Evolutionary conservation across 768 basidiomycete genomes (phyloP).

Genomic region (Leccinellum luteum): DNA sequence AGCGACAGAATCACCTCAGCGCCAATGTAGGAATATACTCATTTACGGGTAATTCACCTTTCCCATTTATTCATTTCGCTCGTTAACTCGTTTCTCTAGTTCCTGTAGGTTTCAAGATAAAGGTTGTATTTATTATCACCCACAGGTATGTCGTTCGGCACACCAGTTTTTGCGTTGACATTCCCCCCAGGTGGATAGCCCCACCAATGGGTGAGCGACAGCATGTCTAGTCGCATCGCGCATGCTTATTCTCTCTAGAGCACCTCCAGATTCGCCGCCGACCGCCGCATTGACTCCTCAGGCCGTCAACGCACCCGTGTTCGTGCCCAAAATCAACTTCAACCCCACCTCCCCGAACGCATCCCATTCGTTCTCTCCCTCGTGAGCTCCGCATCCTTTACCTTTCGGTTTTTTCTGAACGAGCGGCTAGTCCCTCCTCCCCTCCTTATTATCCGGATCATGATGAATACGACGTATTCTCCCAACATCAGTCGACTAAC

Average conservation of each 20-base stretch:
- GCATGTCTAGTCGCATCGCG: neutral
- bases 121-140: conserved; percentile 83
- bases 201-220: conserved; percentile 27
- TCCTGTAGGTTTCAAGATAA: conserved; percentile 85
- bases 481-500: conserved; percentile 7
- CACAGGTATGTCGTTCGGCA: conserved; percentile 45
- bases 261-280: conserved; percentile 44
- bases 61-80: neutral
- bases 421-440: conserved; percentile 23
- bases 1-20: conserved; percentile 59
- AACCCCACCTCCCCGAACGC: conserved; percentile 28
- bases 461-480: conserved; percentile 40
- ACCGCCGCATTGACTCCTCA: conserved; percentile 50
- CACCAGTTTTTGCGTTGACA: conserved; percentile 12
- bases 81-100: conserved; percentile 36
- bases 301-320: conserved; percentile 81
- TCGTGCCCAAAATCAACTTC: conserved; percentile 70
- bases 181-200: conserved; percentile 17
- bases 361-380: conserved; percentile 31
- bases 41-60: conserved; percentile 72
- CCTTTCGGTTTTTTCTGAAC: conserved; percentile 7
- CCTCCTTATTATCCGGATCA: conserved; percentile 30
- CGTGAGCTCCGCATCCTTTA: conserved; percentile 14
- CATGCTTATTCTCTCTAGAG: conserved; percentile 24
- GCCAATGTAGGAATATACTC: conserved; percentile 87